These are phyloP conservation scores for Blastobotrys terrestris DNA, from an alignment of 805 yeast species.

Conservation along the genomic window DNA sequence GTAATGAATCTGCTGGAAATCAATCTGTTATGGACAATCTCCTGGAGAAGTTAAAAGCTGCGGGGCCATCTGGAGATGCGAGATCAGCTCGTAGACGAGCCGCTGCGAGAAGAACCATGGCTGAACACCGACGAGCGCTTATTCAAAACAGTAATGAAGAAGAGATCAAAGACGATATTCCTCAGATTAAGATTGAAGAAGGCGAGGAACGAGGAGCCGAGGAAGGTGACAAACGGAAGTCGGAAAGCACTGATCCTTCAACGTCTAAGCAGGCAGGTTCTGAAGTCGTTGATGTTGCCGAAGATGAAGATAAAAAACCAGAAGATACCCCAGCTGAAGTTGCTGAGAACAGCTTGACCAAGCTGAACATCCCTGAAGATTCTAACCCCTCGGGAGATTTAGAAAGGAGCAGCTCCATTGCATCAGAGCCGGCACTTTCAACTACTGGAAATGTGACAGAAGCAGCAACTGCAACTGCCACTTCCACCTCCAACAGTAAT, in stretches of 20 bases:
- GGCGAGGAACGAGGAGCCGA: not conserved
- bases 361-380: not conserved
- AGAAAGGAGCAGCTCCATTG: not conserved
- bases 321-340: not conserved
- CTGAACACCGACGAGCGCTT: conserved; percentile 33
- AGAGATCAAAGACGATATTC: not conserved
- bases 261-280: not conserved
- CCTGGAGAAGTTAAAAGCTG: conserved; percentile 78
- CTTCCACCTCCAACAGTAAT: not conserved
- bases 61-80: conserved; percentile 73
- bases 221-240: not conserved
- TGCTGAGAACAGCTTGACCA: not conserved
- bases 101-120: conserved; percentile 56
- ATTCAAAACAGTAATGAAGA: not conserved
- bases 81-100: conserved; percentile 79
- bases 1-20: conserved; percentile 28
- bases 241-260: not conserved
- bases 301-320: not conserved
- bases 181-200: not conserved
- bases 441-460: conserved; percentile 1
- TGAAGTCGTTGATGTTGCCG: not conserved
- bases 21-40: conserved; percentile 74
- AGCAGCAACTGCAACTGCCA: conserved; percentile 1
- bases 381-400: not conserved
- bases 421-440: conserved; percentile 4